Evolutionary conservation across 352 stramenopile genomes (phyloP).

Genomic region (Globisporangium spiculum): DNA sequence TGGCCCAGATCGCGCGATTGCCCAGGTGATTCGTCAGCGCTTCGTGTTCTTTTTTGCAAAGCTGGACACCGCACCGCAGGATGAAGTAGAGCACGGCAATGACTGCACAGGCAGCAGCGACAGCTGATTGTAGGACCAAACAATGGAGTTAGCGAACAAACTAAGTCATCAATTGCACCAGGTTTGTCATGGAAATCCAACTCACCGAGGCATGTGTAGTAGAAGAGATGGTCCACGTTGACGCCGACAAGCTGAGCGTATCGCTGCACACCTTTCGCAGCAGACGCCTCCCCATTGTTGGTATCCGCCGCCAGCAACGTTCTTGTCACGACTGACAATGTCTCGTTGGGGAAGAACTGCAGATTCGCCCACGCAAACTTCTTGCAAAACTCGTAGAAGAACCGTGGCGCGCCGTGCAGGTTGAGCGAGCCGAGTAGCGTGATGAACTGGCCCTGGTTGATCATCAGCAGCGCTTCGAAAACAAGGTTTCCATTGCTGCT

Average conservation of each 20-base stretch:
- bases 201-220: conserved; percentile 41
- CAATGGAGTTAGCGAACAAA: not conserved
- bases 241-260: conserved; percentile 39
- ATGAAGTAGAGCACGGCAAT: conserved; percentile 32
- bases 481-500: conserved; percentile 14
- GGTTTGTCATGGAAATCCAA: not conserved
- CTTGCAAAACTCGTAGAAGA: conserved; percentile 44
- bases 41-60: conserved; percentile 22
- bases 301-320: not conserved
- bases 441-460: conserved; percentile 50
- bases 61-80: conserved; percentile 23
- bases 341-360: conserved; percentile 27
- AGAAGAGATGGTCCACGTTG: conserved; percentile 40
- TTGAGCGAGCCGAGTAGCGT: conserved; percentile 43
- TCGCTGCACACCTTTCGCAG: conserved; percentile 29
- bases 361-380: conserved; percentile 59
- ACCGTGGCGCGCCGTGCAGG: conserved; percentile 35
- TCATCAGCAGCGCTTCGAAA: conserved; percentile 39
- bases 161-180: not conserved
- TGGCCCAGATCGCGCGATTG: conserved; percentile 40
- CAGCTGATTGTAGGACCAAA: conserved; percentile 3
- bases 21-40: conserved; percentile 25
- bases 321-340: not conserved
- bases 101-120: conserved; percentile 23
- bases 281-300: not conserved